Evolutionary conservation across 2,329 filamentous ascomycete species (phyloP).

Genomic region (Epichloe elymi): DNA sequence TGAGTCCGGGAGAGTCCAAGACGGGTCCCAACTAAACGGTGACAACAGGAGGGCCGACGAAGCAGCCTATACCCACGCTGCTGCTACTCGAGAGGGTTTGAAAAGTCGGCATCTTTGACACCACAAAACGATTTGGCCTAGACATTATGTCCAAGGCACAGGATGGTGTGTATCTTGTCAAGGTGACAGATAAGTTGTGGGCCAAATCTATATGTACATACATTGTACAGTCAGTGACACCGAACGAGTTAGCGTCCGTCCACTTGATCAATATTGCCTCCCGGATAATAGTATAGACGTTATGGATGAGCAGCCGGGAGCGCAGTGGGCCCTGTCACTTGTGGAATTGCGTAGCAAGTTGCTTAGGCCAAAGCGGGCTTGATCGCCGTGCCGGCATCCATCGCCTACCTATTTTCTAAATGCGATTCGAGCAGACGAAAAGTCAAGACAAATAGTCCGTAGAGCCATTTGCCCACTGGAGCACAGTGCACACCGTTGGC

Average conservation of each 20-base stretch:
- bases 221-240: constrained; percentile 1
- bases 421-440: background rate
- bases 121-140: too few species aligned
- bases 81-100: background rate
- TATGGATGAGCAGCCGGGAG: background rate
- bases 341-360: background rate
- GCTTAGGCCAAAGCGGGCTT: constrained; percentile 1
- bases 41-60: background rate
- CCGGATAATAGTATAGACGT: background rate
- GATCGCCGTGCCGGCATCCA: background rate
- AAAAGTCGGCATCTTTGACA: too few species aligned
- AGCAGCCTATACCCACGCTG: background rate
- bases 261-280: background rate
- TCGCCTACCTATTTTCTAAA: background rate
- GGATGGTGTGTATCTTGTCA: too few species aligned
- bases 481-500: background rate
- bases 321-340: background rate
- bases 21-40: background rate
- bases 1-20: constrained; percentile 3
- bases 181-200: background rate
- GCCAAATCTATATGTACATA: background rate
- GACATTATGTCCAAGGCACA: too few species aligned
- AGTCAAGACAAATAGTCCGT: background rate
- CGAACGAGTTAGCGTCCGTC: background rate
- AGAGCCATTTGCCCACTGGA: background rate